Base-by-base conservation (phyloP, 257 asterid genomes). In the Gardenia jasminoides region DNA sequence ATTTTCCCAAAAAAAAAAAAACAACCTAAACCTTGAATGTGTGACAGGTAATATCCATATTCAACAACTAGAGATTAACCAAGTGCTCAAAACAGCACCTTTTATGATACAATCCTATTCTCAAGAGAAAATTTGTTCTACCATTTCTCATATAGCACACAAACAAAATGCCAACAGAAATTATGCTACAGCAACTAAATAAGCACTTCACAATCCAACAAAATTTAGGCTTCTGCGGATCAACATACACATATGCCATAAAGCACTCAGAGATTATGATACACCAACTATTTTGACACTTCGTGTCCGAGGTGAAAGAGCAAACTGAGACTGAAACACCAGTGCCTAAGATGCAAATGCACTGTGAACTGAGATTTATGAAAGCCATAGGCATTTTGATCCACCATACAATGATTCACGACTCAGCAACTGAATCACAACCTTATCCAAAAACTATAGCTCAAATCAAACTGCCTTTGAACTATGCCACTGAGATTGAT, bases 241-340 rank as follows among this genome's bases (percentile, higher is more conserved):
- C 20, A n/a, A 20, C 30, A 26, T 2, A 1, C 31, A 62, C 1
- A 26, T 59, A 13, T 59, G 66, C 66, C 12, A 7, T 20, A 46
- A 16, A 71, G 12, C 19, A 26, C 17, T 30, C 46, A 10, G n/a
- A 7, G 16, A 26, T 26, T 12, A 47, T 31, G 31, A 19, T 26
- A 1, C 64, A 48, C 20, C 12, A 13, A 24, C 33, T 24, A 7
- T 50, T 13, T 47, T 47, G 13, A 47, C 2, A 15, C 15, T 47
- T 47, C 10, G 15, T 9, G 15, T 8, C 28, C 7, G 8, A 72
- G 1, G 31, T 65, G 41, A 36, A 36, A 36, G 41, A 36, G 70
- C 70, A 65, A 66, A 33, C 13, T 30, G 70, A 76, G 58, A 61
- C 71, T 43, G 62, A 76, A 66, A 36, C 41, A 36, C 41, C 41